phyloP scores from a whole-genome alignment of 2,329 filamentous ascomycete species.

The Chalaropsis ovoidea region DNA sequence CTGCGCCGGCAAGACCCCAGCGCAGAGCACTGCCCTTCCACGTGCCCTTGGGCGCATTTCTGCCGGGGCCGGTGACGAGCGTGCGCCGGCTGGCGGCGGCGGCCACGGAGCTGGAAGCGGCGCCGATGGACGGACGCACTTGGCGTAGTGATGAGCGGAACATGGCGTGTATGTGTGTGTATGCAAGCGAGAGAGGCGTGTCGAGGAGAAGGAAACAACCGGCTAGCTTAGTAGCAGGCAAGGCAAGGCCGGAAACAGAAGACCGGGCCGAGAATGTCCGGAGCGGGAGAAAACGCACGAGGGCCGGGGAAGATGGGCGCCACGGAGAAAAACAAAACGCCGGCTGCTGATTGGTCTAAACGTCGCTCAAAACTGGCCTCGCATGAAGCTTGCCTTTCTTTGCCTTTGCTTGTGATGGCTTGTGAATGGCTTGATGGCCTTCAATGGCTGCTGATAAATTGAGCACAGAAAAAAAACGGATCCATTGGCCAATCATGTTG shows the following conservation, averaged over 20 bases:
- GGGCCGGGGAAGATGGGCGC: too few relatives aligned
- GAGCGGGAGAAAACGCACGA: too few relatives aligned
- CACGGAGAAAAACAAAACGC: too few relatives aligned
- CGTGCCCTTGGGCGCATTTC: conserved; percentile 52
- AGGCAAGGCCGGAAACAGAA: not conserved
- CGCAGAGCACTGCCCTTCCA: conserved; percentile 70
- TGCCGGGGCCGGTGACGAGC: conserved; percentile 46
- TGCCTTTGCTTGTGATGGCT: not conserved
- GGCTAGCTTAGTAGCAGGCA: not conserved
- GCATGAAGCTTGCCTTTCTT: not conserved
- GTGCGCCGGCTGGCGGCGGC: conserved; percentile 31
- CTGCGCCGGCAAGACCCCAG: conserved; percentile 64
- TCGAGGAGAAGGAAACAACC: not conserved
- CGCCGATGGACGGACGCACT: conserved; percentile 19
- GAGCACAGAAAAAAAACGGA: conserved; percentile 12
- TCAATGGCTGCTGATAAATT: not conserved
- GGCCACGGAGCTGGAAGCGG: not conserved
- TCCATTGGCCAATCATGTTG: conserved; percentile 13
- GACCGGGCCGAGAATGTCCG: not conserved
- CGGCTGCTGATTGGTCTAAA: too few relatives aligned
- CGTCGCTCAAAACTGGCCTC: too few relatives aligned
- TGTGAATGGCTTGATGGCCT: not conserved
- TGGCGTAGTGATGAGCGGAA: conserved; percentile 25
- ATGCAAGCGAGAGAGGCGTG: not conserved
- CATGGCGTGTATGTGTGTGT: conserved; percentile 14